Evolutionary conservation across 352 stramenopile genomes (phyloP), one percentile per base, ranked within the genome.

Genomic region (Globisporangium acanthophoron): DNA sequence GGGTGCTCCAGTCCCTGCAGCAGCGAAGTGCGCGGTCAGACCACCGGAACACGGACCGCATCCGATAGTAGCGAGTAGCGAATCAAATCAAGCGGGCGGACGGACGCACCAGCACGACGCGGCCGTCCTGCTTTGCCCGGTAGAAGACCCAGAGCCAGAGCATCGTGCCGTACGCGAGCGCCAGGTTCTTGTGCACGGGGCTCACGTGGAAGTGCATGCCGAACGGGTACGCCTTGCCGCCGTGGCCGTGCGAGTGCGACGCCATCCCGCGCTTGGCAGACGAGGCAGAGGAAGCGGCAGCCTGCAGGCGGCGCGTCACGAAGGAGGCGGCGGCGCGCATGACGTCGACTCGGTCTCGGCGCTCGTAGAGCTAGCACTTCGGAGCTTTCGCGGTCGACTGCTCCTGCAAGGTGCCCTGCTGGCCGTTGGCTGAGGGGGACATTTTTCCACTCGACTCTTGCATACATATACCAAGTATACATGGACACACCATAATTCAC

Each of bases 71-170:
- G 3, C 1, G 0, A 27, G 24, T 27, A 27, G 24, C 24, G 24
- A 27, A 27, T 27, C 24, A 27, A 27, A 27, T 27, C 24, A 27
- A 27, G 24, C 24, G 24, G 24, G 24, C 24, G 24, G 24, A 9
- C 13, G 18, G 1, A 76, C 76, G 60, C 69, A 93, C 84, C 66
- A 96, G 59, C 21, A 96, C 47, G 50, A 73, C 81, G 52, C 73
- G 74, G 55, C 87, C 87, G 64, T 96, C 87, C 65, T 96, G 60
- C 73, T 96, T 96, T 73, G 85, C 82, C 47, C 87, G 80, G 64
- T 78, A 95, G 70, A 96, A 96, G 66, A 96, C 69, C 87, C 87
- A 96, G 55, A 96, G 78, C 87, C 87, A 96, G 44, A 91, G 79
- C 77, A 96, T 88, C 37, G 81, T 92, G 71, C 85, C 85, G 66